Evolutionary conservation across 2,329 filamentous ascomycete species (phyloP).

Genomic region (Cladophialophora carrionii): DNA sequence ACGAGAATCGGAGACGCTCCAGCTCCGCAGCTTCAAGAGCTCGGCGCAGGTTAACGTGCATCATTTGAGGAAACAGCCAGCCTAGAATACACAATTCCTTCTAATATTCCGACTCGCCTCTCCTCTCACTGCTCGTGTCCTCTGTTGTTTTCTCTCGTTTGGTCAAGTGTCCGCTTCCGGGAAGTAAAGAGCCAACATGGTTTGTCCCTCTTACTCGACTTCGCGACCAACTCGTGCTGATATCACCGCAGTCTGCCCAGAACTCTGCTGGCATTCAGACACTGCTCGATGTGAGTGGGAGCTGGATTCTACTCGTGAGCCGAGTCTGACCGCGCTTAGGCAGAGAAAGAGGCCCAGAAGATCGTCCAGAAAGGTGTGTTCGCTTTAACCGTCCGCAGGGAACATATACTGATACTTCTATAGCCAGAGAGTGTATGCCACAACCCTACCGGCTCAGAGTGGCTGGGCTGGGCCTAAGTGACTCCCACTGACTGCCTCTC

Average conservation of each 20-base stretch:
- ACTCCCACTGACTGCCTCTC: constrained; percentile 9
- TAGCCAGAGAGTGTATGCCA: constrained; percentile 82
- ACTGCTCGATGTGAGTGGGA: constrained; percentile 82
- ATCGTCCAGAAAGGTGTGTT: constrained; percentile 89
- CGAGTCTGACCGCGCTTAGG: constrained; percentile 57
- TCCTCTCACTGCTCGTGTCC: neutral
- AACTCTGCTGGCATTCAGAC: constrained; percentile 99
- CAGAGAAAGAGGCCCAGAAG: constrained; percentile 97
- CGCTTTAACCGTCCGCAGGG: neutral
- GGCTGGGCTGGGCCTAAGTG: constrained; percentile 3
- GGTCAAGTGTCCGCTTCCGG: neutral
- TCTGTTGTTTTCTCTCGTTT: constrained; percentile 5
- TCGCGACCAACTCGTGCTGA: constrained; percentile 37
- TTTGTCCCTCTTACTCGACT: no score
- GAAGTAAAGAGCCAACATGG: constrained; percentile 36
- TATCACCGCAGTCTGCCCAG: constrained; percentile 76
- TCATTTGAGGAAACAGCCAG: constrained; percentile 8
- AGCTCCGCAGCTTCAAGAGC: constrained; percentile 30
- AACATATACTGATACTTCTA: constrained; percentile 41
- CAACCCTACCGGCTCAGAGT: constrained; percentile 7
- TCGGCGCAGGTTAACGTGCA: constrained; percentile 18
- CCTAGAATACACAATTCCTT: neutral
- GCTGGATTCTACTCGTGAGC: constrained; percentile 11
- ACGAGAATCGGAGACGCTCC: constrained; percentile 9
- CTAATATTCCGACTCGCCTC: neutral